A percentile compares a stretch with the other conserved stretches of the same genome.
These are phyloP conservation scores for Lentinula novae-zelandiae DNA, from an alignment of 1,284 basidiomycete species.

Conservation along the genomic window DNA sequence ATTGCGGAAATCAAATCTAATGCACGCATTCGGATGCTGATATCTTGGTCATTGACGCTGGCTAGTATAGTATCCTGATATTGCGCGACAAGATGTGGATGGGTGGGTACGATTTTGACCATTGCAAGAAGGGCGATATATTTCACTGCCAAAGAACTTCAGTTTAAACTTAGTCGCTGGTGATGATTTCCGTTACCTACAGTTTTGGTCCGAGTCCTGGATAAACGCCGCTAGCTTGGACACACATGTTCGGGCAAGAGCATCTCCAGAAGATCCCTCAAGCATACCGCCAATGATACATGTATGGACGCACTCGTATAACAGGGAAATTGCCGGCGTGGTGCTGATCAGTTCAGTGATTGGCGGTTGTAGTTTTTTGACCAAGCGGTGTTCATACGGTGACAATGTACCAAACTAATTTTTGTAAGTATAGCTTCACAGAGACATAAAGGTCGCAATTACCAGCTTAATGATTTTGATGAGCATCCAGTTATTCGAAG, in stretches of 20 bases:
- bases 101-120: constrained; percentile 92
- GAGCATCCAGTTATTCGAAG: constrained; percentile 99
- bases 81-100: constrained; percentile 87
- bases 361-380: constrained; percentile 90
- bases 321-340: constrained; percentile 90
- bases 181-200: constrained; percentile 40
- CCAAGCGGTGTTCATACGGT: constrained; percentile 89
- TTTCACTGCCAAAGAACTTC: constrained; percentile 59
- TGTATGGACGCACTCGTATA: constrained; percentile 98
- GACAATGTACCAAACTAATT: constrained; percentile 85
- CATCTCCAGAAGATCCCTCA: constrained; percentile 72
- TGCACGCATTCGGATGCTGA: constrained; percentile 93
- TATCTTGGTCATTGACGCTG: constrained; percentile 90
- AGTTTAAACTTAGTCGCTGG: not conserved
- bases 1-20: constrained; percentile 93
- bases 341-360: constrained; percentile 94
- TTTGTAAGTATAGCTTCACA: not conserved
- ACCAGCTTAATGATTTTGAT: constrained; percentile 99
- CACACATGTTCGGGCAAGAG: constrained; percentile 85
- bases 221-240: constrained; percentile 93
- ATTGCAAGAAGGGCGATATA: constrained; percentile 96
- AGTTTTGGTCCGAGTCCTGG: constrained; percentile 91
- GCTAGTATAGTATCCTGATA: constrained; percentile 91
- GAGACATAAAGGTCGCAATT: constrained; percentile 21
- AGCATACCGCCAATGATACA: constrained; percentile 98